Conservation (phyloP, 805 yeast species). For the Suhomyces faveliae region DNA sequence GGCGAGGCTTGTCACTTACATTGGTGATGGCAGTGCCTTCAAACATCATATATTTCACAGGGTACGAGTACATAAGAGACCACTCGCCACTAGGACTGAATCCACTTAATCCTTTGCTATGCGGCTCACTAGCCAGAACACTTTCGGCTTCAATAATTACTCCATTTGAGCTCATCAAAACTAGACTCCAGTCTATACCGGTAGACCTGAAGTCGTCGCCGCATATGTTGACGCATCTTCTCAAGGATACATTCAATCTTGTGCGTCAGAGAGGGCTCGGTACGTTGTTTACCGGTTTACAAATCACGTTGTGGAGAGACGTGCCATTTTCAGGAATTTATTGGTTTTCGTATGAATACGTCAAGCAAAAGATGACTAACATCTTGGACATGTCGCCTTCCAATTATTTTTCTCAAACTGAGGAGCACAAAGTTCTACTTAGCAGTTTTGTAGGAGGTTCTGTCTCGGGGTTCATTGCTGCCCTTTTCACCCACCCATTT, state of each 20-base stretch:
- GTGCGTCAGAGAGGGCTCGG: conserved; percentile 55
- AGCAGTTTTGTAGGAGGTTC: conserved; percentile 81
- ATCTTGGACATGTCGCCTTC: conserved; percentile 15
- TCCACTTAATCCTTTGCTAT: conserved; percentile 73
- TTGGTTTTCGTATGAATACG: conserved; percentile 81
- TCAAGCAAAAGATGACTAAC: conserved; percentile 26
- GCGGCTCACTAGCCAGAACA: conserved; percentile 83
- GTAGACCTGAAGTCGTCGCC: conserved; percentile 29
- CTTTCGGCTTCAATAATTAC: conserved; percentile 82
- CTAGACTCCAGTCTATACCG: conserved; percentile 89
- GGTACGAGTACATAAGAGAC: conserved; percentile 85
- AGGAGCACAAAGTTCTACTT: conserved; percentile 48
- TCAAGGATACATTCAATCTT: conserved; percentile 53
- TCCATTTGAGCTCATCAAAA: conserved; percentile 83
- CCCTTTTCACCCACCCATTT: conserved; percentile 87
- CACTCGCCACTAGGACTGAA: conserved; percentile 44
- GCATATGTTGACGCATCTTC: conserved; percentile 42
- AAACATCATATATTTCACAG: conserved; percentile 89
- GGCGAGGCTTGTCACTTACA: conserved; percentile 87
- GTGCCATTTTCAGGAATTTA: conserved; percentile 95
- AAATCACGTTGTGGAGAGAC: conserved; percentile 91
- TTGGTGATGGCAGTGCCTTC: conserved; percentile 89
- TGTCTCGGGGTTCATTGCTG: conserved; percentile 80
- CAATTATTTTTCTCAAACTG: conserved; percentile 11
- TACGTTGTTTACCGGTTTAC: conserved; percentile 78